Percentiles rank a stretch among this genome's conserved stretches.
These are phyloP conservation scores for Carex kokanica DNA, from an alignment of 176 grass and related monocot species.

Conservation along the genomic window DNA sequence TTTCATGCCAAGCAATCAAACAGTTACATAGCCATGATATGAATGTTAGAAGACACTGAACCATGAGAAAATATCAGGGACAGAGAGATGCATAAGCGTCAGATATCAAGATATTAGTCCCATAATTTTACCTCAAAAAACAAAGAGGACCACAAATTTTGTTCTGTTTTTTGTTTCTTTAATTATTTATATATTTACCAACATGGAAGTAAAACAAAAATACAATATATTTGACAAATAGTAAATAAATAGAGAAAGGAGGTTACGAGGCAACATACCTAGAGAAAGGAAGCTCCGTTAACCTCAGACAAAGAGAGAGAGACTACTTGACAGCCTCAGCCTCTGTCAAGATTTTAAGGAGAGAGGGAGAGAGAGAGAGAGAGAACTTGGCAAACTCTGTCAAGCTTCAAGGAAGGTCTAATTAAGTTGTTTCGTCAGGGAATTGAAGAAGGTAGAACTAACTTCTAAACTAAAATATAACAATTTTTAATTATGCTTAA, in stretches of 20 bases:
- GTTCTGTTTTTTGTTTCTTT: not conserved
- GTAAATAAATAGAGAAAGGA: constrained; percentile 6
- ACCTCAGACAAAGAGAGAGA: not conserved
- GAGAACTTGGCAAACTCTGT: not conserved
- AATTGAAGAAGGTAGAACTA: constrained; percentile 22
- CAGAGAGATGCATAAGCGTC: not conserved
- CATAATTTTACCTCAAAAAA: too few species aligned
- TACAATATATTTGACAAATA: not conserved
- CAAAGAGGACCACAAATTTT: not conserved
- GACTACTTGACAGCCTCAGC: not conserved
- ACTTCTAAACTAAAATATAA: not conserved
- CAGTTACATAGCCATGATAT: too few species aligned
- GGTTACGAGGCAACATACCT: constrained; percentile 7
- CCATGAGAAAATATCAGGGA: not conserved
- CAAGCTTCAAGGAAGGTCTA: not conserved
- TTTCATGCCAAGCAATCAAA: too few species aligned
- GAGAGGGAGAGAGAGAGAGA: constrained; percentile 12
- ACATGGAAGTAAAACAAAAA: not conserved
- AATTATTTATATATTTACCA: not conserved
- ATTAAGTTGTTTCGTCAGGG: not conserved
- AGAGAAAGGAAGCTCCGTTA: not conserved
- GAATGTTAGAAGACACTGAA: too few species aligned
- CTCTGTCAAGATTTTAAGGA: not conserved
- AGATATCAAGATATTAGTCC: not conserved
- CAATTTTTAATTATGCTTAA: not conserved